These are phyloP conservation scores for Obba rivulosa DNA, from an alignment of 768 basidiomycete genomes.

Conservation along the genomic window DNA sequence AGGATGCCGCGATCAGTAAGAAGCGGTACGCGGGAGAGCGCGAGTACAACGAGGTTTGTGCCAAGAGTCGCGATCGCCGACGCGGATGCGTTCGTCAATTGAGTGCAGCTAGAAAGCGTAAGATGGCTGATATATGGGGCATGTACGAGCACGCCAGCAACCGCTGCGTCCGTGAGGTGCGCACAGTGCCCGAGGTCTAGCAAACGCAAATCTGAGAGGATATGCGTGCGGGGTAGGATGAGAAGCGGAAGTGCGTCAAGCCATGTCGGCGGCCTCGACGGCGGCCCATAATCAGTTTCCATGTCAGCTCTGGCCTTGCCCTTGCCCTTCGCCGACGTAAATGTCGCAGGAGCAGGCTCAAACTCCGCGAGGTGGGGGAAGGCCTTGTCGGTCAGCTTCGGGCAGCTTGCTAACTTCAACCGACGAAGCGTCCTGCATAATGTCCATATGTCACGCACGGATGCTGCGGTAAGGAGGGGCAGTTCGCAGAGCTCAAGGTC, in stretches of 20 bases:
- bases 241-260: slow-evolving; percentile 59
- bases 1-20: slow-evolving; percentile 78
- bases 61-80: slow-evolving; percentile 67
- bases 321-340: neutral
- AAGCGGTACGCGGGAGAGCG: slow-evolving; percentile 71
- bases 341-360: neutral
- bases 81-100: slow-evolving; percentile 68
- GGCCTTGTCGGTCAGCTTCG: slow-evolving; percentile 69
- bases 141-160: slow-evolving; percentile 71
- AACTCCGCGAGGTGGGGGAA: slow-evolving; percentile 38
- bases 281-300: neutral
- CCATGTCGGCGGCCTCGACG: slow-evolving; percentile 45
- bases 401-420: slow-evolving; percentile 74
- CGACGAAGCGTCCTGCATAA: slow-evolving; percentile 74
- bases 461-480: slow-evolving; percentile 57
- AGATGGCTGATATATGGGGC: slow-evolving; percentile 74
- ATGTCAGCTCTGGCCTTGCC: too few relatives aligned
- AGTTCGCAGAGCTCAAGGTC: slow-evolving; percentile 79
- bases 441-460: slow-evolving; percentile 77
- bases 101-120: slow-evolving; percentile 70
- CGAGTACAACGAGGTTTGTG: slow-evolving; percentile 70
- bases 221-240: slow-evolving; percentile 43
- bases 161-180: slow-evolving; percentile 65
- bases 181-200: slow-evolving; percentile 74
- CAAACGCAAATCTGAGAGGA: slow-evolving; percentile 68